Base-by-base conservation (phyloP, 257 asterid genomes). In the Anisodus tanguticus region DNA sequence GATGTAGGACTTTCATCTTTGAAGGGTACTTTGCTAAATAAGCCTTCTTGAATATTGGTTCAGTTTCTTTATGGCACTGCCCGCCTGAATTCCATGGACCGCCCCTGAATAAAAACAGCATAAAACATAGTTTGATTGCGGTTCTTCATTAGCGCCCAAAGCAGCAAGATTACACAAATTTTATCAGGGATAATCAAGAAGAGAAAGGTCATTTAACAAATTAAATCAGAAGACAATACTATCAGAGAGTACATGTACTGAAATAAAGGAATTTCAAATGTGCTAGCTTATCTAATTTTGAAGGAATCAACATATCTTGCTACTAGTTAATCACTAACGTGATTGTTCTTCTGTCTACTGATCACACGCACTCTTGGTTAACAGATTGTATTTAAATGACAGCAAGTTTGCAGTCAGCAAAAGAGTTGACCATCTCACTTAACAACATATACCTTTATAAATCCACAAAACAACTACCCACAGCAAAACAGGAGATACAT, bases 51-150 rank as follows among this genome's bases (percentile, higher is more conserved):
- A 88, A 89, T 80, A 94, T 91, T 49, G 99, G 98, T 82, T 93
- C 94, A 0, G 92, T 92, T 88, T 95, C 98, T 41, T 86, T 89
- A 87, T 90, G 89, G 88, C 98, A 95, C 85, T 95, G 95, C 51
- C 99, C 99, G 79, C 99, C 97, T 15, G 91, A 90, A 85, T 95
- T 95, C 99, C 99, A 95, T 4, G 93, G 98, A 16, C 98, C 98
- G 31, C 99, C 97, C 90, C 99, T 95, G 90, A 87, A 85, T 80
- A 11, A 88, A 83, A 88, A 83, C 80, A 66, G 78, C 55, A 35
- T 17, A 3, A 77, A 79, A n/a, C 71, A 62, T 37, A 35, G 59
- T 79, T 55, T 54, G 53, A 54, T 3, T 6, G 5, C 4, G 0
- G 6, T 55, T n/a, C 83, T 8, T 41, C 68, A 58, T 2, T 51